Base-by-base conservation (phyloP, 164 flowering plant species). In the Buxus sempervirens region DNA sequence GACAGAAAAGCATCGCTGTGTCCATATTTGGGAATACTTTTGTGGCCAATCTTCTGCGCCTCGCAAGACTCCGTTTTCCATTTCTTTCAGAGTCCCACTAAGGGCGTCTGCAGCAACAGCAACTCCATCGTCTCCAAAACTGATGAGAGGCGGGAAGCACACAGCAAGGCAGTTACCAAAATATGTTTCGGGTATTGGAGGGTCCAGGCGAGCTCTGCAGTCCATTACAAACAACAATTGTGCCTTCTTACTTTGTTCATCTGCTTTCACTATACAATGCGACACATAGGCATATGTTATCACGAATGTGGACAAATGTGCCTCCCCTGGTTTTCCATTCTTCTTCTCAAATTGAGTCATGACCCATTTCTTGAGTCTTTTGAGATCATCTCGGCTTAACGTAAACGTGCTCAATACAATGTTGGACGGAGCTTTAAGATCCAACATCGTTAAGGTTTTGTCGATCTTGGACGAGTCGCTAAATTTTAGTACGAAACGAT, bases 121-220 rank as follows among this genome's bases (percentile, higher is more conserved):
- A 0, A 78, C 0, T 45, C 83, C 85, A 10, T 75, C 41, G 25
- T 74, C 77, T 1, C 60, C 75, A 42, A 55, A n/a, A 18, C 19
- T 49, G 61, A 64, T 21, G 16, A 65, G 4, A 0, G 1, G 9
- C 0, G 54, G 22, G n/a, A 23, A 7, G 0, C 60, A 36, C 23
- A 41, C 10, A 9, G 9, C 26, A 6, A 72, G 19, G 64, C 69
- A 78, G 69, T 78, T 82, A 4, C 86, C 86, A 20, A 80, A 69
- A 48, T 76, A 82, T 3, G 60, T 73, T 0, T 1, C 70, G 0
- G 82, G 79, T 0, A 75, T 21, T 0, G 77, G 41, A 42, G 79
- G 81, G 8, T 73, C 65, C 20, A 79, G 25, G 4, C 80, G 70
- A 12, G 64, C 14, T 20, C 82, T 58, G 18, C 56, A 72, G 9